A percentile compares a stretch with the other conserved stretches of the same genome.
Evolutionary conservation across 2,329 filamentous ascomycete genomes (phyloP).

Genomic region (Stromatinia cepivora): DNA sequence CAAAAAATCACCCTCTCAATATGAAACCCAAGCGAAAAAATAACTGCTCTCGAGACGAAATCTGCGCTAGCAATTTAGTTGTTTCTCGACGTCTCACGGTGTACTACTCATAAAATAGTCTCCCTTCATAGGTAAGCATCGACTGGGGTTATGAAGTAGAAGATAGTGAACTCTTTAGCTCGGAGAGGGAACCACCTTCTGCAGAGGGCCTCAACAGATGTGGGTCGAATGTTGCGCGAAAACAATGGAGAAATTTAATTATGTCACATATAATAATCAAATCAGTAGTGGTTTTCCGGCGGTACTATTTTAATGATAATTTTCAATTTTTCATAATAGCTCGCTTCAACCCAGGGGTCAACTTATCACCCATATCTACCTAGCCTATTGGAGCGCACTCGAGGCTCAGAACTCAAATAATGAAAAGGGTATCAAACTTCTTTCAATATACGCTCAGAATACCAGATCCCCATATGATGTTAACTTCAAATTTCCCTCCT

Average conservation of each 20-base stretch:
- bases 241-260: not conserved
- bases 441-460: not conserved
- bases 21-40: too few species aligned
- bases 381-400: not conserved
- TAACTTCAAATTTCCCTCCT: not conserved
- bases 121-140: not conserved
- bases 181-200: not conserved
- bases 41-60: too few species aligned
- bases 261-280: not conserved
- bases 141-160: not conserved
- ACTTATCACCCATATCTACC: not conserved
- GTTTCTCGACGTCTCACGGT: too few species aligned
- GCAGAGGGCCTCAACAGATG: not conserved
- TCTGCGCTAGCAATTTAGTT: too few species aligned
- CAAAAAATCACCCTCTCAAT: too few species aligned
- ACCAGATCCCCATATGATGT: not conserved
- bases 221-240: not conserved
- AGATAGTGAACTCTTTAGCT: not conserved
- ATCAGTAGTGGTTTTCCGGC: not conserved
- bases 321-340: not conserved
- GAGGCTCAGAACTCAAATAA: not conserved
- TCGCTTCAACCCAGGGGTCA: not conserved
- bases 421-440: constrained; percentile 12
- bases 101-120: too few species aligned
- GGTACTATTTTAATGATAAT: not conserved